A percentile compares a stretch with the other conserved stretches of the same genome.
These are phyloP conservation scores for Alternaria sp. DNA, from an alignment of 2,329 filamentous ascomycete genomes.

Conservation along the genomic window DNA sequence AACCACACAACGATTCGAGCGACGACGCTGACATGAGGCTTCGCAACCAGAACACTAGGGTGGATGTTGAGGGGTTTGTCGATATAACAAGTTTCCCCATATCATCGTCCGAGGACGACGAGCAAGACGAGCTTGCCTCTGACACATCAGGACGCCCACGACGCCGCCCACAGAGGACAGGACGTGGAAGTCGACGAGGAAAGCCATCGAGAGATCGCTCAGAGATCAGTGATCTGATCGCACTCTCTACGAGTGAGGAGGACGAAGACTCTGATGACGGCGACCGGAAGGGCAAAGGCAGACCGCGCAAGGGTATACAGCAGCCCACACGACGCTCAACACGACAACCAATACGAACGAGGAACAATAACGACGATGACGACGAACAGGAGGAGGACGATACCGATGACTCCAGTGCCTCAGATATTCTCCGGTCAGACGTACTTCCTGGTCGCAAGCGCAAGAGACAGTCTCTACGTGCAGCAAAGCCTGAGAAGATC, in stretches of 20 bases:
- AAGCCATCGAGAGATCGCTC: slow-evolving; percentile 27
- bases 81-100: slow-evolving; percentile 41
- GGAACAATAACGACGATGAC: slow-evolving; percentile 34
- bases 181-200: slow-evolving; percentile 13
- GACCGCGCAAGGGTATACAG: slow-evolving; percentile 25
- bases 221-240: slow-evolving; percentile 18
- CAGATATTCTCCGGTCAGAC: slow-evolving; percentile 53
- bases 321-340: slow-evolving; percentile 42
- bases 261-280: slow-evolving; percentile 30
- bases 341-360: slow-evolving; percentile 26
- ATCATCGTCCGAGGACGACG: slow-evolving; percentile 44
- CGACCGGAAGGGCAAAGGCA: slow-evolving; percentile 22
- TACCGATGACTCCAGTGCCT: slow-evolving; percentile 39
- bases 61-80: slow-evolving; percentile 33
- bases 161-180: slow-evolving; percentile 17
- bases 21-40: slow-evolving; percentile 35
- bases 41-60: slow-evolving; percentile 26
- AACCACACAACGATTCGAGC: slow-evolving; percentile 34
- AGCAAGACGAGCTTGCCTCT: slow-evolving; percentile 23
- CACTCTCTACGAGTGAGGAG: slow-evolving; percentile 34
- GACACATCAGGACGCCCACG: slow-evolving; percentile 23
- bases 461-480: slow-evolving; percentile 36
- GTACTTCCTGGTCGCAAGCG: slow-evolving; percentile 51
- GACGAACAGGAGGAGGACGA: slow-evolving; percentile 34
- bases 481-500: slow-evolving; percentile 26